Base-by-base conservation (phyloP, 2,329 filamentous ascomycete genomes). In the Penicillium hordei region DNA sequence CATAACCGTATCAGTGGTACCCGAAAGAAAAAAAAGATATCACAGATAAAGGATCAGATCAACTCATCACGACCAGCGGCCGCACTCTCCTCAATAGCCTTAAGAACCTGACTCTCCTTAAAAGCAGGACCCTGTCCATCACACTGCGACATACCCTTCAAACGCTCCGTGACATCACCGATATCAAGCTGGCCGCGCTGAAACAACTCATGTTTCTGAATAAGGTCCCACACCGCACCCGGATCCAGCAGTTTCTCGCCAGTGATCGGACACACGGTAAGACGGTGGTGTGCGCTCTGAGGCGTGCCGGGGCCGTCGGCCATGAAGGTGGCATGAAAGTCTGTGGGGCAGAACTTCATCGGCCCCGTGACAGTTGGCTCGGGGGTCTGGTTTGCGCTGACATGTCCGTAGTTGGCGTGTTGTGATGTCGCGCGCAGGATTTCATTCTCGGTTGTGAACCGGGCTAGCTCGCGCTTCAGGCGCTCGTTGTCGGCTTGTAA, bases 71-170 rank as follows among this genome's bases (percentile, higher is more conserved):
- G 89, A 19, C 89, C 89, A 65, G 85, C 87, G 23, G 87, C 86
- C 31, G 89, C 87, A 69, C 91, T 93, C 67, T 89, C 83, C 72
- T 91, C 84, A 62, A 97, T 93, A 17, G 90, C 91, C 60, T 81
- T 79, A 43, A 86, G 74, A 17, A 97, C 88, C 44, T 86, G 84
- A 25, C 83, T 78, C 73, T 96, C 93, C 60, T 89, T 87, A 67
- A 96, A 96, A 40, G 94, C 92, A 2, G 93, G 93, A 0, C 93
- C 89, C 70, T 91, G 88, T 2, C 92, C 93, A 75, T 97, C 90
- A 72, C 92, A 96, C 68, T 87, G 86, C 19, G 91, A 90, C 67
- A 84, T 78, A 19, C 82, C 81, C 78, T 91, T 93, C 52, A 97
- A 78, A 13, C 86, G 81, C 69, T 94, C 89, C 72, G 89, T 92